phyloP scores from a whole-genome alignment of 2,329 filamentous ascomycete species.

The Colletotrichum chrysophilum region DNA sequence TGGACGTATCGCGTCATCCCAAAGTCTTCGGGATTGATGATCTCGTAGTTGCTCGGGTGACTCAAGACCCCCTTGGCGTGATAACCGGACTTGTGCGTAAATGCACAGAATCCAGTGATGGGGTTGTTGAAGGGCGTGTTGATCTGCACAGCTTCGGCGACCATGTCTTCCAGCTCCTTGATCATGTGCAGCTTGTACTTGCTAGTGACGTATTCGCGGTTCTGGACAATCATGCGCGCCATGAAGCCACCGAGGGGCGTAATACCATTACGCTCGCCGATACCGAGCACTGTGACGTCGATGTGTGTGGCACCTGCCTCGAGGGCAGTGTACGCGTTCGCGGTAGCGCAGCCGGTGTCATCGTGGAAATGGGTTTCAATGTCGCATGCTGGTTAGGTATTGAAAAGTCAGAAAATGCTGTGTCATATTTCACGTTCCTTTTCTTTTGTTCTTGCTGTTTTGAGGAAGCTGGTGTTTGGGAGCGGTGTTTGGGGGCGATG shows the following conservation, averaged over 20 bases:
- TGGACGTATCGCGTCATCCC: conserved; percentile 87
- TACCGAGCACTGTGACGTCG: conserved; percentile 86
- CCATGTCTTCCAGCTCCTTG: conserved; percentile 72
- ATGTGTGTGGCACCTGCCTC: conserved; percentile 85
- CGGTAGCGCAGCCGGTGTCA: conserved; percentile 88
- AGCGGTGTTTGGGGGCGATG: background rate
- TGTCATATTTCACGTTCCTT: no score
- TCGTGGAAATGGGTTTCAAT: conserved; percentile 70
- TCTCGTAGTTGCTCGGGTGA: conserved; percentile 79
- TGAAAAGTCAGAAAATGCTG: background rate
- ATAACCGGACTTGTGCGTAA: conserved; percentile 77
- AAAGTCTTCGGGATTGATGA: conserved; percentile 86
- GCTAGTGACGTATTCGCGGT: conserved; percentile 81
- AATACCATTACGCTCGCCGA: conserved; percentile 85
- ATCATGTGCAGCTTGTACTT: conserved; percentile 91
- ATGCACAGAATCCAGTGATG: conserved; percentile 74
- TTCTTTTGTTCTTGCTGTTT: background rate
- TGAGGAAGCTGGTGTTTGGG: background rate
- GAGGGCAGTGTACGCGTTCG: conserved; percentile 84
- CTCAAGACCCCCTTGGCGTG: conserved; percentile 83
- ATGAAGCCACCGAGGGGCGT: conserved; percentile 67
- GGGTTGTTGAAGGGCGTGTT: conserved; percentile 84
- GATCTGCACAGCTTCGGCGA: conserved; percentile 76
- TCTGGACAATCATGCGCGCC: conserved; percentile 79
- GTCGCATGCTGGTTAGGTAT: background rate